Conservation (phyloP, 1,284 basidiomycete genomes). For the Polyporus tsugae region DNA sequence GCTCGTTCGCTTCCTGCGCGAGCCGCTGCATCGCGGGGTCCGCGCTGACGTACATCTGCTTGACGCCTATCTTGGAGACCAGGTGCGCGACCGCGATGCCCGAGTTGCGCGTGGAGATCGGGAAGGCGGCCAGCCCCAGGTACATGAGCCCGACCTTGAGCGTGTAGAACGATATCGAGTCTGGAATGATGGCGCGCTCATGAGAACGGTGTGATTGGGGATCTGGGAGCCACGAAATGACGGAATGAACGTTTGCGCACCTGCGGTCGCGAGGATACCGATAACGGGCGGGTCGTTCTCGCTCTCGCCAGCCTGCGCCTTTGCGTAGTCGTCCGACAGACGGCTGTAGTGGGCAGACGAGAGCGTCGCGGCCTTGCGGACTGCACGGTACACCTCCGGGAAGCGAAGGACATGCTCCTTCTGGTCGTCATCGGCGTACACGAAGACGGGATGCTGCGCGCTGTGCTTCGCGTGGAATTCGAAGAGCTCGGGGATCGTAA, state of each 20-base stretch:
- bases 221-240: background rate
- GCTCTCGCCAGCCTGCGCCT: conserved; percentile 22
- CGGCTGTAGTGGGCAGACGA: conserved; percentile 22
- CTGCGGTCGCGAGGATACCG: conserved; percentile 38
- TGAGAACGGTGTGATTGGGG: conserved; percentile 1
- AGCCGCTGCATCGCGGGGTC: conserved; percentile 35
- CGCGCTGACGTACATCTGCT: conserved; percentile 30
- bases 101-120: conserved; percentile 44
- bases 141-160: conserved; percentile 38
- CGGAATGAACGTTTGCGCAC: conserved; percentile 18
- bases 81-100: conserved; percentile 43
- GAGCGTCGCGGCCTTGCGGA: conserved; percentile 37
- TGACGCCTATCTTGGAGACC: conserved; percentile 28
- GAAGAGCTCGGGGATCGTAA: conserved; percentile 41
- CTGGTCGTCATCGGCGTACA: conserved; percentile 34
- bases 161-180: conserved; percentile 37
- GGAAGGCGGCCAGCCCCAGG: conserved; percentile 41
- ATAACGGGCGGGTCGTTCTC: conserved; percentile 32
- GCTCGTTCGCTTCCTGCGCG: conserved; percentile 27
- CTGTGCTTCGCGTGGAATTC: conserved; percentile 43
- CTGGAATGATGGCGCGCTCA: conserved; percentile 16
- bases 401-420: conserved; percentile 31
- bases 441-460: conserved; percentile 42
- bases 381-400: conserved; percentile 35
- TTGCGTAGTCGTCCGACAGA: conserved; percentile 18